Conservation (phyloP, 345 rosid genomes). For the Pugionium cornutum region DNA sequence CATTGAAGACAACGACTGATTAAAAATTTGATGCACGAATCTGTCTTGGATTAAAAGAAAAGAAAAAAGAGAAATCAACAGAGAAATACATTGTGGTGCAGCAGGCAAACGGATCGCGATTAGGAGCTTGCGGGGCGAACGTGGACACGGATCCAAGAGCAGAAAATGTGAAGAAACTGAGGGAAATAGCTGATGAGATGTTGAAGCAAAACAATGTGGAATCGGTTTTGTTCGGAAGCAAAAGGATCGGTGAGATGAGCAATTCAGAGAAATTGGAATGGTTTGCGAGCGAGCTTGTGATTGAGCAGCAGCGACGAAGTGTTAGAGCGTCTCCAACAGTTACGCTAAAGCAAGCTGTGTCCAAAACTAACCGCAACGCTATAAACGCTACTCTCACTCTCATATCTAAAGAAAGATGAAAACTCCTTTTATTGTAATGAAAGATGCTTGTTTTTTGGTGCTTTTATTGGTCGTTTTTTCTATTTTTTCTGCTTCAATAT, state of each 20-base stretch:
- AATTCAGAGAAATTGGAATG: constrained; percentile 83
- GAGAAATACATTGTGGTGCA: too few relatives aligned
- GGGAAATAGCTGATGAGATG: too few relatives aligned
- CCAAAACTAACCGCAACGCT: constrained; percentile 16
- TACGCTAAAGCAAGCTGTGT: constrained; percentile 79
- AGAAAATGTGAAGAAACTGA: too few relatives aligned
- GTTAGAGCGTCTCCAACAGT: constrained; percentile 67
- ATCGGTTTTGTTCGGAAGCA: constrained; percentile 82
- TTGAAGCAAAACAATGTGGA: constrained; percentile 63
- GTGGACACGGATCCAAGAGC: too few relatives aligned
- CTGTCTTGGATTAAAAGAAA: too few relatives aligned
- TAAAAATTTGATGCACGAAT: too few relatives aligned
- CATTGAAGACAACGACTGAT: too few relatives aligned
- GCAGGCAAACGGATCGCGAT: constrained; percentile 21
- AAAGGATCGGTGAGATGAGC: constrained; percentile 74
- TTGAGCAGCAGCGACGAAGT: constrained; percentile 58
- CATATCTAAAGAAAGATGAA: constrained; percentile 34
- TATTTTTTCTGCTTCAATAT: too few relatives aligned
- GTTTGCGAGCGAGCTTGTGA: constrained; percentile 81
- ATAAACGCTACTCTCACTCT: constrained; percentile 32
- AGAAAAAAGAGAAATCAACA: too few relatives aligned
- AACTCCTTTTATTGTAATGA: too few relatives aligned
- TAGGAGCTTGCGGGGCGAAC: constrained; percentile 32
- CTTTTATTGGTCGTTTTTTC: too few relatives aligned
- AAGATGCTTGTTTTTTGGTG: too few relatives aligned